Evolutionary conservation across 306 rosid genomes (phyloP).

Genomic region (Benincasa hispida): DNA sequence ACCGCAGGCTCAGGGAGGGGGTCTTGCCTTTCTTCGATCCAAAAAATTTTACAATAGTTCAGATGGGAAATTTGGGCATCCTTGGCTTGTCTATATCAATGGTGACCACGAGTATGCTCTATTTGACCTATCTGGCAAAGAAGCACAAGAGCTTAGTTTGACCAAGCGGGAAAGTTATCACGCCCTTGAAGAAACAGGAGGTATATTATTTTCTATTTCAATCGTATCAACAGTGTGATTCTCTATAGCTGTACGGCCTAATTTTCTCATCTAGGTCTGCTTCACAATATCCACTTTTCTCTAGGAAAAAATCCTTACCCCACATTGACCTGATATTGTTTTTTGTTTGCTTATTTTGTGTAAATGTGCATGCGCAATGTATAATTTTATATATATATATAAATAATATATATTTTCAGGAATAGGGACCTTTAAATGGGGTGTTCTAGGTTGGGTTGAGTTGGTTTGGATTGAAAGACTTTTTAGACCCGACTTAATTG

Average conservation of each 20-base stretch:
- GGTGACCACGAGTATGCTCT: constrained; percentile 67
- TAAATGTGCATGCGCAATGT: not conserved
- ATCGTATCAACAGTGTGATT: not conserved
- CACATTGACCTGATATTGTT: not conserved
- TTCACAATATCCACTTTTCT: not conserved
- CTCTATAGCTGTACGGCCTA: not conserved
- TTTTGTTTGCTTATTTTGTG: not conserved
- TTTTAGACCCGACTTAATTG: too few species aligned
- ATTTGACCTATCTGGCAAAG: constrained; percentile 50
- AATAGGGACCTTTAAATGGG: not conserved
- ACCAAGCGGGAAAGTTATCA: constrained; percentile 18
- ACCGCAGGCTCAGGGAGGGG: constrained; percentile 76
- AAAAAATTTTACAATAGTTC: constrained; percentile 14
- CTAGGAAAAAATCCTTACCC: not conserved
- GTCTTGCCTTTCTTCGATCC: constrained; percentile 51
- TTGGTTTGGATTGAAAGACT: too few species aligned
- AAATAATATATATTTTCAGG: not conserved
- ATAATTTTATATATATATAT: too few species aligned
- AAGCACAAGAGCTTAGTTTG: constrained; percentile 26
- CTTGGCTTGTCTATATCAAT: constrained; percentile 50
- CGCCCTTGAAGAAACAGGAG: constrained; percentile 65
- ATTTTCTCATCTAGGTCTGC: not conserved
- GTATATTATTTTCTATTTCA: constrained; percentile 6
- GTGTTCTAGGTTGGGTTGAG: too few species aligned
- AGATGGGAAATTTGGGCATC: constrained; percentile 26